phyloP scores from a whole-genome alignment of 208 protist species.

The Jaenimonas drosophilae region DNA sequence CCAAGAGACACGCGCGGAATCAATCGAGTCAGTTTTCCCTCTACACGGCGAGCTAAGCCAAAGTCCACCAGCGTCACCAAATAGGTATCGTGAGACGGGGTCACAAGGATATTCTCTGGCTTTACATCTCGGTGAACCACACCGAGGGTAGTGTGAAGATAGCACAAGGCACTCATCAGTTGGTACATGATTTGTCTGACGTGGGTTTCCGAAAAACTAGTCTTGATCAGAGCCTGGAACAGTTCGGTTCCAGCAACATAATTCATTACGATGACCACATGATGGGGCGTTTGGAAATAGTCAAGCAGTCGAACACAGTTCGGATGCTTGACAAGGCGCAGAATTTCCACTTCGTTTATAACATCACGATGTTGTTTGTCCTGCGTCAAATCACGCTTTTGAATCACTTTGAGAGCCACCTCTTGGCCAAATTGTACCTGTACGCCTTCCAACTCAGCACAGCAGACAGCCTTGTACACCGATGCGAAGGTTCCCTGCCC shows the following conservation, averaged over 20 bases:
- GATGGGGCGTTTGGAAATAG: slow-evolving; percentile 55
- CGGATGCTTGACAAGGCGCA: slow-evolving; percentile 41
- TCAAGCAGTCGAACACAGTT: slow-evolving; percentile 71
- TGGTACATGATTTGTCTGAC: slow-evolving; percentile 57
- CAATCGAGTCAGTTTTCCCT: not conserved
- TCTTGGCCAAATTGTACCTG: slow-evolving; percentile 20
- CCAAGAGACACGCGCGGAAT: too few relatives aligned
- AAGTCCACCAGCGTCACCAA: slow-evolving; percentile 80
- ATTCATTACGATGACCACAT: slow-evolving; percentile 83
- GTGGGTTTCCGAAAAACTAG: slow-evolving; percentile 46
- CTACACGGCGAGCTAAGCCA: slow-evolving; percentile 46
- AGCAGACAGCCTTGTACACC: slow-evolving; percentile 62
- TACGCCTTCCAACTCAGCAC: slow-evolving; percentile 12
- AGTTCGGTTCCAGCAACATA: slow-evolving; percentile 75
- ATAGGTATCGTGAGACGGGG: slow-evolving; percentile 14
- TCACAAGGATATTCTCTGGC: slow-evolving; percentile 79
- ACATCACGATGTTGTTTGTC: slow-evolving; percentile 18
- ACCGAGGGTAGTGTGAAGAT: slow-evolving; percentile 62
- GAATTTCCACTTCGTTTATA: slow-evolving; percentile 75
- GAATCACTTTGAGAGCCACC: slow-evolving; percentile 80
- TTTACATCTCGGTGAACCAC: slow-evolving; percentile 87
- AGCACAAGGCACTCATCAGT: slow-evolving; percentile 59
- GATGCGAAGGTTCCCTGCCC: slow-evolving; percentile 73
- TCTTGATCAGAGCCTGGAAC: slow-evolving; percentile 43
- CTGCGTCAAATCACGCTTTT: slow-evolving; percentile 46